Evolutionary conservation across 345 rosid genomes (phyloP), one percentile per base, ranked within the genome.

Genomic region (Noccaea caerulescens): DNA sequence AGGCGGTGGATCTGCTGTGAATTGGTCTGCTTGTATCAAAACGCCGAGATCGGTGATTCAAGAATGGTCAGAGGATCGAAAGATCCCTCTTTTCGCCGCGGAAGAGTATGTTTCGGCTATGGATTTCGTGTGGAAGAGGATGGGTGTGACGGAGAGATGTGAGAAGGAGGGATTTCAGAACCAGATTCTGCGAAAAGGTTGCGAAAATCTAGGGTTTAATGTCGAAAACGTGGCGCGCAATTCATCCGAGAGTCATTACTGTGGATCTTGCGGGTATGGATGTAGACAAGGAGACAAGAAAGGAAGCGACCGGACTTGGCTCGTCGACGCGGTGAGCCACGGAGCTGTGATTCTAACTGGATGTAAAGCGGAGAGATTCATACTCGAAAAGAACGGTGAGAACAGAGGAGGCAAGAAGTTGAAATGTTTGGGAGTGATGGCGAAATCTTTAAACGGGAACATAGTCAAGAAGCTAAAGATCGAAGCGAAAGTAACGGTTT

Each of bases 1-100:
- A 6, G 98, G 98, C 0, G 98, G 98, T 8, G 98, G 97, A 8
- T 89, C 98, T 1, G 90, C 90, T 49, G 64, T 93, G 46, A 93
- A 93, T 52, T 93, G 97, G 97, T 93, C 97, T 3, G 98, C 93
- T 0, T 85, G 87, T 67, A 84, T 93, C 65, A 86, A 72, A 23
- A 91, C 99, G 0, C 99, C 99, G 0, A 60, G 71, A 2, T 13
- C 82, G 1, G 69, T 91, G 42, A 91, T 91, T 63, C 80, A 71
- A 52, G 96, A 94, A 52, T 94, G 99, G 99, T 75, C 84, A 5
- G 79, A 79, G 43, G 81, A 79, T 39, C 76, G 78, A 6, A 82
- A 79, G 68, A 45, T 94, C 2, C 49, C 76, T 2, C 44, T 91
- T 11, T 94, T 80, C 41, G 79, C 77, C 0, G 72, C 87, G 30